Evolutionary conservation across 2,329 filamentous ascomycete species (phyloP).

Genomic region (Pezicula carpinea): DNA sequence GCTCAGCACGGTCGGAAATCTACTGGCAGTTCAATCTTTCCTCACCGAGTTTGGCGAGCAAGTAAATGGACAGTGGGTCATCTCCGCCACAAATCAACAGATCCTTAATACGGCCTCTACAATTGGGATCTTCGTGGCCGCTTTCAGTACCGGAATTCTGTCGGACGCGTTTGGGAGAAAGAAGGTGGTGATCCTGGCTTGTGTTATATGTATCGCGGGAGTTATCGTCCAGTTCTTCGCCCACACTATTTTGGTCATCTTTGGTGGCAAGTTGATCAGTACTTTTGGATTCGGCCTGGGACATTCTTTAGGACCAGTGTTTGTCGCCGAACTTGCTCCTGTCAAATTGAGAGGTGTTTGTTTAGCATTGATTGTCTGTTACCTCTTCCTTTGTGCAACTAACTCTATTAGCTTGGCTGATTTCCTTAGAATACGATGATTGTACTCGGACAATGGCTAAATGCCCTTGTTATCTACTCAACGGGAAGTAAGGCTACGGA

Average conservation of each 20-base stretch:
- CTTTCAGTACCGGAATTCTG: conserved; percentile 13
- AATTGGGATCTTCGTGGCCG: conserved; percentile 27
- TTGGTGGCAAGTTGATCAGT: conserved; percentile 26
- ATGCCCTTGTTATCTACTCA: conserved; percentile 23
- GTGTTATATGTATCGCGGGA: conserved; percentile 20
- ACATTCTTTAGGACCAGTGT: conserved; percentile 28
- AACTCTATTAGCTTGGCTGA: too few relatives aligned
- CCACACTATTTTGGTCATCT: conserved; percentile 21
- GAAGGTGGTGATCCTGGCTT: conserved; percentile 3
- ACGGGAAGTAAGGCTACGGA: conserved; percentile 18
- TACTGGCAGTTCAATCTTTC: conserved; percentile 27
- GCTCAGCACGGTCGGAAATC: conserved; percentile 25
- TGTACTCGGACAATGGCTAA: conserved; percentile 27
- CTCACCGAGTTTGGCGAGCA: conserved; percentile 22
- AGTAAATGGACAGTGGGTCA: conserved; percentile 12
- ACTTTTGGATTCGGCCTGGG: conserved; percentile 29
- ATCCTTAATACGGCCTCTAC: conserved; percentile 28
- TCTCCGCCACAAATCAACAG: conserved; percentile 26
- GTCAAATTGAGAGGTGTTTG: conserved; percentile 28
- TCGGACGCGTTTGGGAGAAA: too few relatives aligned
- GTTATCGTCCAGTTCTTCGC: conserved; percentile 24
- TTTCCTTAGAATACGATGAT: conserved; percentile 28
- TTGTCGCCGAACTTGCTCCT: conserved; percentile 29
- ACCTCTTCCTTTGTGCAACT: not conserved
- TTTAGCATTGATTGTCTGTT: conserved; percentile 21